Percentiles rank a stretch among this genome's conserved stretches.
These are phyloP conservation scores for Skeletonema menzelii DNA, from an alignment of 108 stramenopile species.

Conservation along the genomic window DNA sequence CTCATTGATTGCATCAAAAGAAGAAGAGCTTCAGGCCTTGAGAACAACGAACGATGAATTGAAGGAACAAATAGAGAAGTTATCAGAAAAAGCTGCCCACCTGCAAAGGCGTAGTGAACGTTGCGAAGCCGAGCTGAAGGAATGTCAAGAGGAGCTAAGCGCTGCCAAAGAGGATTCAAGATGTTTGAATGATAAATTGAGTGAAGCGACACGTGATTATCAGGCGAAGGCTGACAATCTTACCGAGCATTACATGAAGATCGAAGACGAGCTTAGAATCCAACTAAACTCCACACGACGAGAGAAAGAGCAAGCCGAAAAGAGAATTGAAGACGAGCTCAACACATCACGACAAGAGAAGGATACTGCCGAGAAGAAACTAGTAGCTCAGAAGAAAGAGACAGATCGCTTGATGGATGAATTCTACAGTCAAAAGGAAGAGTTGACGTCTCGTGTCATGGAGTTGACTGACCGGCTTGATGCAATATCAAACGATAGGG, in stretches of 20 bases:
- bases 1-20: constrained; percentile 12
- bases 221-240: constrained; percentile 22
- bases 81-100: constrained; percentile 1
- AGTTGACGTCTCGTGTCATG: constrained; percentile 15
- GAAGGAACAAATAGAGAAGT: background rate
- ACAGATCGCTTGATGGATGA: constrained; percentile 25
- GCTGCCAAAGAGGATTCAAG: background rate
- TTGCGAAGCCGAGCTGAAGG: constrained; percentile 6
- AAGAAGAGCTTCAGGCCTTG: constrained; percentile 4
- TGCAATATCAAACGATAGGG: background rate
- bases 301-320: constrained; percentile 23
- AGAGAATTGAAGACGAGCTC: constrained; percentile 43
- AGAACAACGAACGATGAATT: background rate
- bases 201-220: constrained; percentile 14
- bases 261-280: constrained; percentile 41
- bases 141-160: constrained; percentile 4
- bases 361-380: constrained; percentile 15
- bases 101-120: constrained; percentile 5
- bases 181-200: constrained; percentile 1
- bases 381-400: constrained; percentile 16
- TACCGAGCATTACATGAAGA: constrained; percentile 41
- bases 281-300: constrained; percentile 28
- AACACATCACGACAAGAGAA: constrained; percentile 34
- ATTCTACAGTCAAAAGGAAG: constrained; percentile 26
- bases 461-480: constrained; percentile 6